Evolutionary conservation across 176 grass and related monocot species (phyloP).

Genomic region (Tillandsia leiboldiana): DNA sequence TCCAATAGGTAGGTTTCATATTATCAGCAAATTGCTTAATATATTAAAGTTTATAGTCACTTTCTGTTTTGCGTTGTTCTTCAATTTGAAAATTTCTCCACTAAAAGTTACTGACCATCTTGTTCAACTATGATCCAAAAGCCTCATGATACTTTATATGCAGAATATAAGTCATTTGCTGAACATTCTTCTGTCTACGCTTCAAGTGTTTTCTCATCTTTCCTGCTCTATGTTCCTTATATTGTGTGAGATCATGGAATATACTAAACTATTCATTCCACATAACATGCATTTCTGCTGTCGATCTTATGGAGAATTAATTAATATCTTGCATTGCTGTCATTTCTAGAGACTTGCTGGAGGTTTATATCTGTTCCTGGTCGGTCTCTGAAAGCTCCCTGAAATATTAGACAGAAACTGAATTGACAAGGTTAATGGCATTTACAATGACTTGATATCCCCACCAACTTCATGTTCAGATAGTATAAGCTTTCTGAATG

Average conservation of each 20-base stretch:
- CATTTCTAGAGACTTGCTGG: background rate
- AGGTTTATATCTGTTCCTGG: background rate
- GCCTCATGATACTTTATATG: background rate
- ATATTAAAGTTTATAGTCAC: background rate
- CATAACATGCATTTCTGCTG: background rate
- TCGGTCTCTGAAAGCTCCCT: no score
- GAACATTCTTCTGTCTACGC: background rate
- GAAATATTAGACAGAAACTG: no score
- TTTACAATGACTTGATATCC: background rate
- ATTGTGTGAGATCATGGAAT: background rate
- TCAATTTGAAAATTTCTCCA: background rate
- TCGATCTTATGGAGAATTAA: background rate
- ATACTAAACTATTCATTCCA: background rate
- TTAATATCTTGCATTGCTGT: background rate
- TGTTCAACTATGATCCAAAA: background rate
- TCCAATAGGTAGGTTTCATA: conserved; percentile 33
- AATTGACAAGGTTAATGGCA: no score
- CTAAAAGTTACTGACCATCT: background rate
- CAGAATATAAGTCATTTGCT: background rate
- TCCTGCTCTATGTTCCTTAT: background rate
- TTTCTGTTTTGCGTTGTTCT: background rate
- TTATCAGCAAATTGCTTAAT: background rate
- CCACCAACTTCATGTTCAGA: background rate
- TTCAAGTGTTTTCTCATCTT: background rate
- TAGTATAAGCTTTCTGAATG: background rate